Conservation (phyloP, 2,329 filamentous ascomycete species). For the Alternaria atra region DNA sequence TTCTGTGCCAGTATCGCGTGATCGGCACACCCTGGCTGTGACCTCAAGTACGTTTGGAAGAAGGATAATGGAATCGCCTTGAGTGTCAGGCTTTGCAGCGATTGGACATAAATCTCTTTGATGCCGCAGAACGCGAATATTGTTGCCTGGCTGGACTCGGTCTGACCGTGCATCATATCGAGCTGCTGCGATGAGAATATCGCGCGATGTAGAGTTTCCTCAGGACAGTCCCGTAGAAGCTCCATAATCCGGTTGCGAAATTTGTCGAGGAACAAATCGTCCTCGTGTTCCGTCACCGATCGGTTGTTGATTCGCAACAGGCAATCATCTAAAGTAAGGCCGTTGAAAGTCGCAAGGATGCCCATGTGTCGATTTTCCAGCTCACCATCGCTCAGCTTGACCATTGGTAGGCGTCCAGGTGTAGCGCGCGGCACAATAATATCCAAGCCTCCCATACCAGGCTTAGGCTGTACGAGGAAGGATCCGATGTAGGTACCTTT, state of each 20-base stretch:
- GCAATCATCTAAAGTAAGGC: constrained; percentile 41
- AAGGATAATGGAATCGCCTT: constrained; percentile 55
- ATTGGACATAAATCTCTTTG: constrained; percentile 52
- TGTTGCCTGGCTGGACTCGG: constrained; percentile 44
- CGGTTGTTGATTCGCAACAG: constrained; percentile 45
- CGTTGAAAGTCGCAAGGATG: constrained; percentile 37
- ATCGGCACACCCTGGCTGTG: constrained; percentile 56
- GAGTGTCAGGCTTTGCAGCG: constrained; percentile 37
- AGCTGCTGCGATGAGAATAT: constrained; percentile 56
- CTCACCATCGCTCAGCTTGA: constrained; percentile 49
- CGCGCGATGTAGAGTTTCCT: constrained; percentile 54
- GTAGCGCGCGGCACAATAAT: constrained; percentile 54
- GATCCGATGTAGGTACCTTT: constrained; percentile 51
- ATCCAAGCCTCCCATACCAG: constrained; percentile 53
- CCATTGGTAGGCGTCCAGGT: constrained; percentile 57
- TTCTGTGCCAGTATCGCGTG: constrained; percentile 55
- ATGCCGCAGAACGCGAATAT: constrained; percentile 58
- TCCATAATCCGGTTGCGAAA: constrained; percentile 49
- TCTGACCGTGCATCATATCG: constrained; percentile 38
- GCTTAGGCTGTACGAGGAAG: constrained; percentile 52
- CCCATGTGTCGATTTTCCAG: constrained; percentile 34
- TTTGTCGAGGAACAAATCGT: constrained; percentile 40
- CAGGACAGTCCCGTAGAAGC: constrained; percentile 49
- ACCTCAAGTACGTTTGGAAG: constrained; percentile 56
- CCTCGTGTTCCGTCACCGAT: constrained; percentile 12